These are phyloP conservation scores for Calocybe gangraenosa DNA, from an alignment of 768 basidiomycete genomes.

Conservation along the genomic window DNA sequence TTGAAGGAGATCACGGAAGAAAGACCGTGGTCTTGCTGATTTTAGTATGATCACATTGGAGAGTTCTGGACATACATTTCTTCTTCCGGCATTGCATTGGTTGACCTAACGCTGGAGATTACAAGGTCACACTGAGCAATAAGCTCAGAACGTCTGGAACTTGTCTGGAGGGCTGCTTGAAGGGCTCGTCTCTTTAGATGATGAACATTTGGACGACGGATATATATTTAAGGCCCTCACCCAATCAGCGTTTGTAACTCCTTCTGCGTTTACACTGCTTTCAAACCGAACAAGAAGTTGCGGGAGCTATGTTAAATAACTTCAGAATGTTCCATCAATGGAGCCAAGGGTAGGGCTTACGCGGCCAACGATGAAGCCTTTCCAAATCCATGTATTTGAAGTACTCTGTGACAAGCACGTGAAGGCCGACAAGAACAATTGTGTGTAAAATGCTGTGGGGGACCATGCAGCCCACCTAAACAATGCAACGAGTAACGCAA, in stretches of 20 bases:
- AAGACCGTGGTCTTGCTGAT: slow-evolving; percentile 22
- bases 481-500: slow-evolving; percentile 49
- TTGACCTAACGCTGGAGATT: slow-evolving; percentile 28
- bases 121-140: slow-evolving; percentile 50
- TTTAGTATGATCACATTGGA: background rate
- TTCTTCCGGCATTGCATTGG: slow-evolving; percentile 24
- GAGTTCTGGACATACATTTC: slow-evolving; percentile 20
- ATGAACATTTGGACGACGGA: slow-evolving; percentile 1
- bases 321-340: background rate
- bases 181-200: slow-evolving; percentile 32
- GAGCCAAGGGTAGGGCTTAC: slow-evolving; percentile 35
- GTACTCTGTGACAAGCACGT: slow-evolving; percentile 54
- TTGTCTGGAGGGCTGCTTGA: slow-evolving; percentile 44
- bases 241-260: slow-evolving; percentile 51
- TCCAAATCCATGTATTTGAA: slow-evolving; percentile 48
- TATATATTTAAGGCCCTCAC: slow-evolving; percentile 27
- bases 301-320: slow-evolving; percentile 48
- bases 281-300: slow-evolving; percentile 53
- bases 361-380: slow-evolving; percentile 66
- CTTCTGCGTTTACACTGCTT: slow-evolving; percentile 48
- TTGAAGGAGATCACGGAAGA: slow-evolving; percentile 49
- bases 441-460: slow-evolving; percentile 61
- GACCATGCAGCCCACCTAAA: slow-evolving; percentile 65
- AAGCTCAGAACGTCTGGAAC: slow-evolving; percentile 51
- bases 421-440: slow-evolving; percentile 60